Base-by-base conservation (phyloP, 2,329 filamentous ascomycete species). In the Ciborinia camelliae region DNA sequence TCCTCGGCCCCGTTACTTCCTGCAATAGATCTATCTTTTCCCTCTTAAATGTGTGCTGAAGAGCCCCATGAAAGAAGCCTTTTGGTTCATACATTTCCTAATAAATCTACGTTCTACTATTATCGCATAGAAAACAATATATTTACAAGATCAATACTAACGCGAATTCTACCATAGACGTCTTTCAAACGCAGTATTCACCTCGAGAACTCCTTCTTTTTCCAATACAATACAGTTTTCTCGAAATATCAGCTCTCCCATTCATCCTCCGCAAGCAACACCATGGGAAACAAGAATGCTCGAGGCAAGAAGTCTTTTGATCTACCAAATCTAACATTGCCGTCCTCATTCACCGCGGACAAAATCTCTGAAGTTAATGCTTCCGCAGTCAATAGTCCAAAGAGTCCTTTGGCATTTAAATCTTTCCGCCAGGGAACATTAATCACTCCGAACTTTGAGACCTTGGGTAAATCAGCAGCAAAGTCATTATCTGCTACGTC, bases 281-380 rank as follows among this genome's bases (percentile, higher is more conserved):
- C 20, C 7, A 64, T 64, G 62, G 62, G 53, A 51, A 64, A 64
- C n/a, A 64, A 64, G 35, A 59, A 59, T n/a, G 35, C 53, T n/a
- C 62, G 53, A 35, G 23, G n/a, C 30, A 64, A 43, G 5, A 64
- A 28, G n/a, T 51, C 54, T 15, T 30, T 59, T 18, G 35, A 47
- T 41, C 8, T 59, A 12, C 41, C 55, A 47, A 35, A 59, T 26
- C 47, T 58, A 45, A 35, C 14, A 14, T 58, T 58, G n/a, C 54
- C 28, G 10, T 35, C 30, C n/a, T 45, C n/a, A 7, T 23, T 45
- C 28, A 8, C 41, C 14, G n/a, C 14, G 41, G 41, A 20, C n/a
- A 43, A 30, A 18, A 32, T 9, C 2, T 15, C 28, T 35, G 8
- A 32, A 45, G 39, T 23, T 8, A n/a, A 54, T 32, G n/a, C 7